These are phyloP conservation scores for Cornus controversa DNA, from an alignment of 148 eudicot genomes.

Conservation along the genomic window DNA sequence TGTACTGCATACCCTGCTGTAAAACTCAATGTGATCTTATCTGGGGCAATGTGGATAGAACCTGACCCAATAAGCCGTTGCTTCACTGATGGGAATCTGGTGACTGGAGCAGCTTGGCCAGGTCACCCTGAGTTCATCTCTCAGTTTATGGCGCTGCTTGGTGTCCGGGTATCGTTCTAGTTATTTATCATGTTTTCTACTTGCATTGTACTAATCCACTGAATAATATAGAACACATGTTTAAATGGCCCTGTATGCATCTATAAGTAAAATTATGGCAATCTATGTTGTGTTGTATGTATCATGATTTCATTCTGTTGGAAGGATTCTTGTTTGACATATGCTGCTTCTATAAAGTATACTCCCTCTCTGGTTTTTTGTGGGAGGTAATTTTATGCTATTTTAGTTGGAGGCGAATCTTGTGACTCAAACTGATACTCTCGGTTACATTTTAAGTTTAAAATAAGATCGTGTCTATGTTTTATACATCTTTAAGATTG, in stretches of 20 bases:
- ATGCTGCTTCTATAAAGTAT: too few relatives aligned
- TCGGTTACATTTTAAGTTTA: too few relatives aligned
- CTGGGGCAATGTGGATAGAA: constrained; percentile 89
- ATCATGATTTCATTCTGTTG: too few relatives aligned
- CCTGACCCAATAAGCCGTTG: constrained; percentile 88
- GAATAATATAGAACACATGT: not conserved
- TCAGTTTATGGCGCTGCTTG: constrained; percentile 82
- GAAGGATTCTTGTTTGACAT: too few relatives aligned
- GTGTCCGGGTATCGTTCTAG: constrained; percentile 63
- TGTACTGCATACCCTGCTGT: constrained; percentile 98
- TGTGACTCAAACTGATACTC: too few relatives aligned
- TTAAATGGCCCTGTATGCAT: not conserved
- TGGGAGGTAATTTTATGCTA: too few relatives aligned
- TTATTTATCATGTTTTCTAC: not conserved
- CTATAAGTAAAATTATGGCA: not conserved
- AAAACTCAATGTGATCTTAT: constrained; percentile 74
- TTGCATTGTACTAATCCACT: not conserved
- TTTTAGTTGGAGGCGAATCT: too few relatives aligned
- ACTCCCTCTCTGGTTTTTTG: too few relatives aligned
- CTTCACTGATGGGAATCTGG: constrained; percentile 92
- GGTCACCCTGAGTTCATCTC: constrained; percentile 94
- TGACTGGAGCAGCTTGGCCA: constrained; percentile 99
- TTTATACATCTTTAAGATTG: too few relatives aligned
- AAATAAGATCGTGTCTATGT: too few relatives aligned
- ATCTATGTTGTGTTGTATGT: not conserved